phyloP scores from a whole-genome alignment of 2,329 filamentous ascomycete genomes.

The Penicillium olsonii region DNA sequence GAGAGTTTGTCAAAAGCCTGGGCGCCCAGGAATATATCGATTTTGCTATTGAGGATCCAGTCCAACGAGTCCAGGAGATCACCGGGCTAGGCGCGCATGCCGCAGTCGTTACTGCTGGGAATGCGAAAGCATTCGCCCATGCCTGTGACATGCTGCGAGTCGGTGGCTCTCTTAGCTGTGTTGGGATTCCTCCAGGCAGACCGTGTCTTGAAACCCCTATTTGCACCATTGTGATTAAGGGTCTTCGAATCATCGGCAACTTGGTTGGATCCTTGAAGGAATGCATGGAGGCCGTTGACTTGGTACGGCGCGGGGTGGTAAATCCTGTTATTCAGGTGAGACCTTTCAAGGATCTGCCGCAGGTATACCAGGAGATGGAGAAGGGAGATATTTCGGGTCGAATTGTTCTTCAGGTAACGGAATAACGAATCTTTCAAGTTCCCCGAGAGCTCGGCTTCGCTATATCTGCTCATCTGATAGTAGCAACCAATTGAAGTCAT shows the following conservation, averaged over 20 bases:
- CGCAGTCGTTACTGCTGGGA: constrained; percentile 47
- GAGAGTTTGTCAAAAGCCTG: constrained; percentile 40
- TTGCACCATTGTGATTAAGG: constrained; percentile 49
- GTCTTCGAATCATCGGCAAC: constrained; percentile 46
- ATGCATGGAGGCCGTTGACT: constrained; percentile 49
- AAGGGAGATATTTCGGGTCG: constrained; percentile 47
- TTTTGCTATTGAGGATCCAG: constrained; percentile 38
- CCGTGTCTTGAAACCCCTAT: constrained; percentile 45
- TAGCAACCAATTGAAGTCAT: not conserved
- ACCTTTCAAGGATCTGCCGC: constrained; percentile 44
- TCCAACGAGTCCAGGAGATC: constrained; percentile 37
- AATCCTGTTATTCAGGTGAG: constrained; percentile 45
- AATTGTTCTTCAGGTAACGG: constrained; percentile 44
- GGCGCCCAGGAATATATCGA: constrained; percentile 47
- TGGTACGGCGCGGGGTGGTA: constrained; percentile 44
- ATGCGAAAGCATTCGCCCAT: constrained; percentile 43
- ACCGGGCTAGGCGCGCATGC: constrained; percentile 45
- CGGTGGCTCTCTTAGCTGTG: constrained; percentile 47
- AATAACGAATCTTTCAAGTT: constrained; percentile 13
- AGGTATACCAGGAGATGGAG: constrained; percentile 49
- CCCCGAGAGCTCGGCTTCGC: too few species aligned
- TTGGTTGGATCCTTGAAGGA: constrained; percentile 49
- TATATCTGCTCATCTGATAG: not conserved
- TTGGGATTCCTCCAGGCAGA: constrained; percentile 46
- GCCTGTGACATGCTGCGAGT: constrained; percentile 48